Evolutionary conservation across 192 early-diverging fungal genomes (phyloP).

Genomic region (Podila minutissima): DNA sequence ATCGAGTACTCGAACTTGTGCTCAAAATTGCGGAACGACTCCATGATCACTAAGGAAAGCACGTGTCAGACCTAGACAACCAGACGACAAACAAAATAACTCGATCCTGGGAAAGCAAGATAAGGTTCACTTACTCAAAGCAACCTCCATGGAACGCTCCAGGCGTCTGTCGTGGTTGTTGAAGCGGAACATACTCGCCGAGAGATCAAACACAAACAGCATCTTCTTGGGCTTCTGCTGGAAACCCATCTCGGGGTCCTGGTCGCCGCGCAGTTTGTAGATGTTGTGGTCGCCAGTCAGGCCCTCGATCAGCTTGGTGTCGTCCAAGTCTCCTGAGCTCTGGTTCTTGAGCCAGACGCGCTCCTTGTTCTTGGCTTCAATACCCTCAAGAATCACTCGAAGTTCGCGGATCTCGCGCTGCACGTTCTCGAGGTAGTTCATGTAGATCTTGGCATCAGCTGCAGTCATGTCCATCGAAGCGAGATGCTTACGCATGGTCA

Average conservation of each 20-base stretch:
- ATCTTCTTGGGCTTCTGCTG: conserved; percentile 82
- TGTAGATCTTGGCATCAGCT: conserved; percentile 66
- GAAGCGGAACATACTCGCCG: conserved; percentile 75
- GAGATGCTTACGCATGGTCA: conserved; percentile 75
- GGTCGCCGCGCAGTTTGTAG: conserved; percentile 84
- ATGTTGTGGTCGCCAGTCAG: conserved; percentile 80
- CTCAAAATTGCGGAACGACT: conserved; percentile 77
- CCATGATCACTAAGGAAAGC: conserved; percentile 68
- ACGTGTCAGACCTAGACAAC: not conserved
- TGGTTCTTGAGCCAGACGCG: conserved; percentile 86
- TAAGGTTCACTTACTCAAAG: conserved; percentile 52
- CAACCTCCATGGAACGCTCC: conserved; percentile 71
- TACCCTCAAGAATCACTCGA: conserved; percentile 78
- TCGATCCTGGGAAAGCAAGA: not conserved
- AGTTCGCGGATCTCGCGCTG: conserved; percentile 77
- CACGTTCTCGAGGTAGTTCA: conserved; percentile 67
- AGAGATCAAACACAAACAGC: conserved; percentile 84
- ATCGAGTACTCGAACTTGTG: conserved; percentile 84
- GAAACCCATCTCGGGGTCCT: conserved; percentile 72
- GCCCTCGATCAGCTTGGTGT: conserved; percentile 81
- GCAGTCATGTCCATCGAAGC: conserved; percentile 78
- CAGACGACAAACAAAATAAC: too few relatives aligned
- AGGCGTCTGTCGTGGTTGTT: conserved; percentile 70
- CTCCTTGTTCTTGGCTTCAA: conserved; percentile 84
- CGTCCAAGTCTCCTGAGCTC: conserved; percentile 82